phyloP scores from a whole-genome alignment of 2,329 filamentous ascomycete genomes.

The Xylariaceae sp. region DNA sequence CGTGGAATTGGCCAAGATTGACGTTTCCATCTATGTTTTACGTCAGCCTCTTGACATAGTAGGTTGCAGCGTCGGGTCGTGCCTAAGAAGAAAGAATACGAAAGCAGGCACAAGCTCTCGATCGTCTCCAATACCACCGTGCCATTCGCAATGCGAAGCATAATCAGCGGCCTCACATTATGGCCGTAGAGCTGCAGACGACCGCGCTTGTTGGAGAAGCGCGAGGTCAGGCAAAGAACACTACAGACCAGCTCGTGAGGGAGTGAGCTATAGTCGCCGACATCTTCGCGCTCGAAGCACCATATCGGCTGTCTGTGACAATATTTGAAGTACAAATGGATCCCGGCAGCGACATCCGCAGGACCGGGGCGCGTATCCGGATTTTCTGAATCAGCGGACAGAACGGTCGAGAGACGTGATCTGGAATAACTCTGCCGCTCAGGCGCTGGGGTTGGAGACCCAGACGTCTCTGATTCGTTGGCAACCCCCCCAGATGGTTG shows the following conservation, averaged over 20 bases:
- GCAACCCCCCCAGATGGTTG: constrained; percentile 3
- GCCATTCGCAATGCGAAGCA: constrained; percentile 21
- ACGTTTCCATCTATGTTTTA: constrained; percentile 18
- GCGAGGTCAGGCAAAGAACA: constrained; percentile 17
- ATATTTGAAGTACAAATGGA: constrained; percentile 21
- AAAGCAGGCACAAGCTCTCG: constrained; percentile 20
- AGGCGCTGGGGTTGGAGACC: constrained; percentile 3
- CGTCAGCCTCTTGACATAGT: constrained; percentile 7
- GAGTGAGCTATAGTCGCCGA: constrained; percentile 16
- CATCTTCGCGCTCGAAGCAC: constrained; percentile 22
- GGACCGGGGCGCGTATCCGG: constrained; percentile 15
- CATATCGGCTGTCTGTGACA: constrained; percentile 22
- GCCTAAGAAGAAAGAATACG: constrained; percentile 22
- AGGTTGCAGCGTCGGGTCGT: not conserved
- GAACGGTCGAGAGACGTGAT: constrained; percentile 3
- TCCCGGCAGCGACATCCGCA: constrained; percentile 15
- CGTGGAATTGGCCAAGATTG: constrained; percentile 21
- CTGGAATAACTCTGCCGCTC: constrained; percentile 7
- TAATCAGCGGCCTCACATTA: constrained; percentile 21
- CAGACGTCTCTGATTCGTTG: constrained; percentile 11
- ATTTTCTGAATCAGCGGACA: constrained; percentile 14
- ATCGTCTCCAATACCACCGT: constrained; percentile 19
- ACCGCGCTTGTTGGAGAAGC: constrained; percentile 18
- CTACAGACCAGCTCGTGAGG: constrained; percentile 20
- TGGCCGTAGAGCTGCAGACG: constrained; percentile 18